Evolutionary conservation across 2,329 filamentous ascomycete species (phyloP).

Genomic region (Colletotrichum euphorbiae): DNA sequence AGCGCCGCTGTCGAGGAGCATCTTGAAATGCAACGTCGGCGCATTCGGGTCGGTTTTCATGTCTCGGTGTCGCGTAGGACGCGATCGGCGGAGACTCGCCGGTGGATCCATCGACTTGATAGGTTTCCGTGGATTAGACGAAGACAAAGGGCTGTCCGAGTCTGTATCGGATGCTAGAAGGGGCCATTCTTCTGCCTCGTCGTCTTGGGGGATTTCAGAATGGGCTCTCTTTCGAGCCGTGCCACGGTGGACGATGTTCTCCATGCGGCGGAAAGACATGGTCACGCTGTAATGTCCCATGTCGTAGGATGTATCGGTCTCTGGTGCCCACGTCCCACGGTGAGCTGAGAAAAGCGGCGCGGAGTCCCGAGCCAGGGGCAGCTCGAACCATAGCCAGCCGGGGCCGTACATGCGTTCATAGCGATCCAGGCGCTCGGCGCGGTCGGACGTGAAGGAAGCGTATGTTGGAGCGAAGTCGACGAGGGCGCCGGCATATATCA

Average conservation of each 20-base stretch:
- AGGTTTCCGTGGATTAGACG: no score
- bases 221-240: not conserved
- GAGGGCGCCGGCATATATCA: conserved; percentile 57
- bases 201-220: not conserved
- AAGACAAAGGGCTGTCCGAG: not conserved
- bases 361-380: conserved; percentile 49
- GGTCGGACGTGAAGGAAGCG: conserved; percentile 52
- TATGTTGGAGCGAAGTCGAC: conserved; percentile 55
- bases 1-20: conserved; percentile 57
- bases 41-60: conserved; percentile 39
- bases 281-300: conserved; percentile 46
- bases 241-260: not conserved
- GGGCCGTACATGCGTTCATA: conserved; percentile 52
- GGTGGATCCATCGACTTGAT: not conserved
- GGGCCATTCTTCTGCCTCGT: conserved; percentile 21
- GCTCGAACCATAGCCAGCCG: conserved; percentile 61
- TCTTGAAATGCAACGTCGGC: conserved; percentile 48
- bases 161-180: not conserved
- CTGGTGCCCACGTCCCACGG: conserved; percentile 47
- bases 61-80: conserved; percentile 7
- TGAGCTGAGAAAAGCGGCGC: conserved; percentile 44
- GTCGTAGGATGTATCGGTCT: conserved; percentile 44
- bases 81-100: not conserved
- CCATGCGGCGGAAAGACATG: conserved; percentile 45
- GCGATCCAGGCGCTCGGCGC: conserved; percentile 52